A percentile compares a stretch with the other conserved stretches of the same genome.
Evolutionary conservation across 495 filamentous ascomycete species (phyloP).

Genomic region (Tetracladium setigerum): DNA sequence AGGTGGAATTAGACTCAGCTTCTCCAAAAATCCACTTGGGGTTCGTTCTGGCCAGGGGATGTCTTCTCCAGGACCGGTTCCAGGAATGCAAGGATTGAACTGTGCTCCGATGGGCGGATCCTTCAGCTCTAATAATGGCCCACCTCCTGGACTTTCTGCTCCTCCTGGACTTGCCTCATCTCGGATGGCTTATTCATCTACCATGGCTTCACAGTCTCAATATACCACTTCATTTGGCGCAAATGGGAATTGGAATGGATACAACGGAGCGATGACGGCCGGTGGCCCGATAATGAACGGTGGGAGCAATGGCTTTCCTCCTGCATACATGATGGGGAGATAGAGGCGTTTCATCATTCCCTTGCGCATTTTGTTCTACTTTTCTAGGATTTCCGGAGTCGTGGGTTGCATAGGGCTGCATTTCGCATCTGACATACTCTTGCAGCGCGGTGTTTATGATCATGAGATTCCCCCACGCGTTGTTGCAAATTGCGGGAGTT

Average conservation of each 20-base stretch:
- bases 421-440: conserved; percentile 18
- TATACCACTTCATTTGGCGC: conserved; percentile 37
- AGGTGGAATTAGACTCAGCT: conserved; percentile 94
- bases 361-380: conserved; percentile 3
- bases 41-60: conserved; percentile 72
- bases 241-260: conserved; percentile 33
- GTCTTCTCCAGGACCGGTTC: conserved; percentile 41
- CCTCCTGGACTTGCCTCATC: conserved; percentile 57
- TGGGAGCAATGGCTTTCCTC: conserved; percentile 40
- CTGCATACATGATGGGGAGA: conserved; percentile 54
- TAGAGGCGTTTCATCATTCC: conserved; percentile 21
- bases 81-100: conserved; percentile 43
- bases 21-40: conserved; percentile 95
- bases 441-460: conserved; percentile 25
- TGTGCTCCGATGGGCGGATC: conserved; percentile 44
- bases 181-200: conserved; percentile 23
- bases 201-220: conserved; percentile 30
- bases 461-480: conserved; percentile 26
- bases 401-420: conserved; percentile 19
- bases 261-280: conserved; percentile 29
- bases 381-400: conserved; percentile 16
- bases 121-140: conserved; percentile 67
- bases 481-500: conserved; percentile 21
- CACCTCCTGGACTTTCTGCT: conserved; percentile 62
- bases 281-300: conserved; percentile 36